phyloP scores from a whole-genome alignment of 2,329 filamentous ascomycete species.

The Aureobasidium sp. region DNA sequence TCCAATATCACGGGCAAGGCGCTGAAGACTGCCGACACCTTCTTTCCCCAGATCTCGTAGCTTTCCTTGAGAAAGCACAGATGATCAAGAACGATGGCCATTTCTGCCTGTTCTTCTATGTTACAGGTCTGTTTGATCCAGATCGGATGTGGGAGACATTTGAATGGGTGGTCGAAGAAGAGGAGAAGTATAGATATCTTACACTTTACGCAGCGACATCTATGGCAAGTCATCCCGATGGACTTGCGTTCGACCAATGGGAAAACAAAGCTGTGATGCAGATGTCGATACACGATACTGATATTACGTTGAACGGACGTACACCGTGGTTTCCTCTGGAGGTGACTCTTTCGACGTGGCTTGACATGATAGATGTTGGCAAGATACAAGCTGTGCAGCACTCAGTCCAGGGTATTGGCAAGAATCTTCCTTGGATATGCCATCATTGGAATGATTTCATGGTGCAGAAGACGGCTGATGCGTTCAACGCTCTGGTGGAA shows the following conservation, averaged over 20 bases:
- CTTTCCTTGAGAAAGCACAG: neutral
- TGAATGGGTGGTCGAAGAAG: neutral
- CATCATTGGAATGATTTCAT: neutral
- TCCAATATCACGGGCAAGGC: neutral
- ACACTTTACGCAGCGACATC: neutral
- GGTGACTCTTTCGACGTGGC: neutral
- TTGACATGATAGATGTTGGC: neutral
- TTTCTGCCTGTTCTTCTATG: neutral
- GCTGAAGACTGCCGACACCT: neutral
- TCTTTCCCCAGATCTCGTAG: neutral
- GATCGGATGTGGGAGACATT: neutral
- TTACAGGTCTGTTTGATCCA: neutral
- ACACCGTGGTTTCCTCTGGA: neutral
- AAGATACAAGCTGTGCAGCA: neutral
- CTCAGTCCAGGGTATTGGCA: neutral
- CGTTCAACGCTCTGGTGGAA: neutral
- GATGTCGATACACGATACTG: neutral
- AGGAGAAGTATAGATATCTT: neutral
- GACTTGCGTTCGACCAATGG: neutral
- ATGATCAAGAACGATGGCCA: neutral
- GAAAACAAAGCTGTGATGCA: neutral
- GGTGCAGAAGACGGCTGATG: neutral
- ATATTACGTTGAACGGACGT: neutral
- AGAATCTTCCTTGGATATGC: neutral
- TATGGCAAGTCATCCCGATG: neutral